Base-by-base conservation (phyloP, 495 filamentous ascomycete genomes). In the Thozetella sp. region DNA sequence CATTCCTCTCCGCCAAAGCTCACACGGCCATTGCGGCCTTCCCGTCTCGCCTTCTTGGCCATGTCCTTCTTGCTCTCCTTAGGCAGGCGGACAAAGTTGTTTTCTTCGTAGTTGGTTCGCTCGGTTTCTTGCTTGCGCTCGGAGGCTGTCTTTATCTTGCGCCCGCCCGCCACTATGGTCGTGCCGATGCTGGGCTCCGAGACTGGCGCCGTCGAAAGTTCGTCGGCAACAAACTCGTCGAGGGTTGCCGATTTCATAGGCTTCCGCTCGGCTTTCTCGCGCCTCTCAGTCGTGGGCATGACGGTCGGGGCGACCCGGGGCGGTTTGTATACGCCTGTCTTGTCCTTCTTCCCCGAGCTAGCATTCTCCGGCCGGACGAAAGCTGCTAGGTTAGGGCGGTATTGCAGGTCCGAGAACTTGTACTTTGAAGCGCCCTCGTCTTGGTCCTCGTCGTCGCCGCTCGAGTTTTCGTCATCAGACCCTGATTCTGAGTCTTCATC, bases 1-100 rank as follows among this genome's bases (percentile, higher is more conserved):
- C 91, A 93, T 62, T 96, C 92, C 68, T 96, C 93, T 20, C 93
- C 93, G 52, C 91, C 93, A 74, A 88, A 95, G 55, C 63, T 81
- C 83, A 78, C 80, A 59, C 72, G 74, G 17, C 37, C 60, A 56
- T 67, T 72, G 58, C 76, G 69, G 15, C 71, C 70, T 50, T 77
- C 79, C 24, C 59, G 66, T 60, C 78, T 78, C 22, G 72, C 72
- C 37, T 76, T 77, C 62, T 86, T 83, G 13, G 78, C 76, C 34
- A 76, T 69, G 22, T 94, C 90, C 78, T 91, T 92, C 82, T 93
- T 94, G 71, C 86, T 89, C 66, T 88, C 83, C 70, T 86, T 88
- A 19, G 92, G 92, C 66, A 97, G 78, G 55, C 93, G 84, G 22
- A 92, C 84, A 67, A 96, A 93, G 75, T 97, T 94, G 59, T 75